A percentile compares a stretch with the other conserved stretches of the same genome.
phyloP scores from a whole-genome alignment of 1,139 yeast species.

The Pichia terricola region DNA sequence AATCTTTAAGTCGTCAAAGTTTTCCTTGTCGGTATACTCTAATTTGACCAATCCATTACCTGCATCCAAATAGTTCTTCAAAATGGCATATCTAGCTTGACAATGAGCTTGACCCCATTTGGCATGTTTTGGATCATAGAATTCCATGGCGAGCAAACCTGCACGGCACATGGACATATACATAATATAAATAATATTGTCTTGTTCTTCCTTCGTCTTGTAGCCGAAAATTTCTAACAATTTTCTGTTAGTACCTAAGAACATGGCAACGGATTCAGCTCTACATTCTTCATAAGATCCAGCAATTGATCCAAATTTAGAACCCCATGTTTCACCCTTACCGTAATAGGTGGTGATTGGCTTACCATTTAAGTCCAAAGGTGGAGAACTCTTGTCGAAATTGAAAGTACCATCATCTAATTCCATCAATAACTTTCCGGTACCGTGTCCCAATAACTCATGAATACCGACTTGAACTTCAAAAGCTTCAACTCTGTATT shows the following conservation, averaged over 20 bases:
- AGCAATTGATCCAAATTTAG: constrained; percentile 69
- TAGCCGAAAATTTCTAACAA: constrained; percentile 69
- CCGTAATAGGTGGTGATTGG: constrained; percentile 62
- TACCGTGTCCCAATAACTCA: constrained; percentile 87
- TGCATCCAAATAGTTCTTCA: constrained; percentile 65
- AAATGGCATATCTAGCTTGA: constrained; percentile 84
- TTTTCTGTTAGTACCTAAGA: constrained; percentile 57
- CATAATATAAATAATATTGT: constrained; percentile 55
- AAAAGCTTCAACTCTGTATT: constrained; percentile 73
- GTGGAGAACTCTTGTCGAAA: constrained; percentile 55
- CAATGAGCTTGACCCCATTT: constrained; percentile 97
- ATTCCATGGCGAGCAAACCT: constrained; percentile 71
- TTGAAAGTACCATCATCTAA: constrained; percentile 55
- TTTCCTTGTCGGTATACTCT: constrained; percentile 33
- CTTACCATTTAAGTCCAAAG: constrained; percentile 43
- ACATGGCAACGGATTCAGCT: constrained; percentile 85
- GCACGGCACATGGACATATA: constrained; percentile 82
- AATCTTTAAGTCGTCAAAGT: constrained; percentile 50
- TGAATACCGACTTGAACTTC: constrained; percentile 92
- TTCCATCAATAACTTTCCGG: constrained; percentile 68
- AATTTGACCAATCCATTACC: constrained; percentile 50
- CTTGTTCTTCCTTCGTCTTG: constrained; percentile 44
- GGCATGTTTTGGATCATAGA: constrained; percentile 70
- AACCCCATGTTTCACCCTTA: constrained; percentile 84
- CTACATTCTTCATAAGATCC: constrained; percentile 90